Evolutionary conservation across 352 stramenopile genomes (phyloP), one percentile per base, ranked within the genome.

Genomic region (Aphanomyces astaci): DNA sequence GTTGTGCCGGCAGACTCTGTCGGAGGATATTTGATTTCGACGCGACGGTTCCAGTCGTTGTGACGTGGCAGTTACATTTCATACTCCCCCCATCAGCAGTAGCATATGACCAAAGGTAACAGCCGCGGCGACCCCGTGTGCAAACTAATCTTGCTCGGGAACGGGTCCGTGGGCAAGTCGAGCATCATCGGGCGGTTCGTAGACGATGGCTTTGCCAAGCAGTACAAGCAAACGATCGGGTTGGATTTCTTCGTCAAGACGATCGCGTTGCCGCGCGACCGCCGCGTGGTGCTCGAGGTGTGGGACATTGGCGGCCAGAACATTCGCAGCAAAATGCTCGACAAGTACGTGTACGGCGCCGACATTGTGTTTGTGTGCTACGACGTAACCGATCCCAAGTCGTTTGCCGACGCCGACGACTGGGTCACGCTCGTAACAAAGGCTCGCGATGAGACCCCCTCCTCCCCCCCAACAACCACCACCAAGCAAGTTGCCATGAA

Each of bases 231-330:
- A 67, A 96, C 86, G 0, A 82, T 95, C 55, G 84, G 86, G 7
- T 72, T 94, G 19, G 87, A 94, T 73, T 94, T 94, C 63, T 96
- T 84, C 66, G 84, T 95, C 75, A 94, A 94, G 71, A 88, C 85
- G 65, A 76, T 95, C 15, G 69, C 81, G 33, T 79, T 94, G 15
- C 76, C 83, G n/a, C 79, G 82, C 7, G 82, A 91, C 67, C 76
- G 92, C 69, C 74, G 78, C 0, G 78, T 90, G 28, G 78, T 92
- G 48, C 75, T 95, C 24, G 84, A 95, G 65, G 79, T 96, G 7
- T 95, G 86, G 86, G 89, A 96, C 76, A 95, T 95, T 54, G 88
- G 87, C 19, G 86, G 87, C 9, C 88, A 96, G 70, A 93, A 77
- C n/a, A 90, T 92, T 66, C 83, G 80, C 71, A 94, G 86, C 73